Evolutionary conservation across 306 rosid genomes (phyloP).

Genomic region (Prinsepia uniflora): DNA sequence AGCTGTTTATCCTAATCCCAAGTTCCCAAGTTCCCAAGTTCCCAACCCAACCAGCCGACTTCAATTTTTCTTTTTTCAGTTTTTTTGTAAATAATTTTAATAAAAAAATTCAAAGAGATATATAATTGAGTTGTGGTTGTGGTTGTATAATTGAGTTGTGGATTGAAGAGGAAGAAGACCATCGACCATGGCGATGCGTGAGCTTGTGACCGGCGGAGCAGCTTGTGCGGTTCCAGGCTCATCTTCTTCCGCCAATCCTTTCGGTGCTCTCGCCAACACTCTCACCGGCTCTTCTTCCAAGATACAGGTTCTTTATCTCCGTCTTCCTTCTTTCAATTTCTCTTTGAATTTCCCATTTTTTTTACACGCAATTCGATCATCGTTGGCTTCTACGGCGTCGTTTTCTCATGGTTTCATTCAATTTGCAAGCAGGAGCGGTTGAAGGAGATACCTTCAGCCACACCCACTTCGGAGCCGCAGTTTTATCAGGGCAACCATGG

Average conservation of each 20-base stretch:
- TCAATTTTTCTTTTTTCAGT: background rate
- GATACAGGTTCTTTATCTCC: constrained; percentile 44
- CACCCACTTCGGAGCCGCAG: constrained; percentile 45
- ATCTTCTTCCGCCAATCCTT: constrained; percentile 74
- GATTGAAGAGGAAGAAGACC: background rate
- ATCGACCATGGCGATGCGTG: constrained; percentile 85
- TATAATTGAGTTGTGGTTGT: too few relatives aligned
- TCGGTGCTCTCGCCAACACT: constrained; percentile 81
- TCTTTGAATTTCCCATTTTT: background rate
- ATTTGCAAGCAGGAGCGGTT: constrained; percentile 55
- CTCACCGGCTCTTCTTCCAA: constrained; percentile 74
- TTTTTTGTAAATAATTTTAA: background rate
- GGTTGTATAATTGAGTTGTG: background rate
- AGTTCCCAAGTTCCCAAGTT: background rate
- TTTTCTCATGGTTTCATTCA: constrained; percentile 8
- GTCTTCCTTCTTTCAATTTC: background rate
- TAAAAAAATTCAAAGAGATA: background rate
- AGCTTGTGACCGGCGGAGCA: constrained; percentile 72
- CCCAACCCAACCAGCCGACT: background rate
- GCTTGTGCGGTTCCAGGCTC: constrained; percentile 80
- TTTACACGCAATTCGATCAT: background rate
- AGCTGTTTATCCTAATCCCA: background rate
- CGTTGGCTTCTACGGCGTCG: background rate
- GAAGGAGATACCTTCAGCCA: constrained; percentile 74
- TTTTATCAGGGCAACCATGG: constrained; percentile 32